Evolutionary conservation across 495 filamentous ascomycete genomes (phyloP), one percentile per base, ranked within the genome.

Genomic region (Neurospora sp.): DNA sequence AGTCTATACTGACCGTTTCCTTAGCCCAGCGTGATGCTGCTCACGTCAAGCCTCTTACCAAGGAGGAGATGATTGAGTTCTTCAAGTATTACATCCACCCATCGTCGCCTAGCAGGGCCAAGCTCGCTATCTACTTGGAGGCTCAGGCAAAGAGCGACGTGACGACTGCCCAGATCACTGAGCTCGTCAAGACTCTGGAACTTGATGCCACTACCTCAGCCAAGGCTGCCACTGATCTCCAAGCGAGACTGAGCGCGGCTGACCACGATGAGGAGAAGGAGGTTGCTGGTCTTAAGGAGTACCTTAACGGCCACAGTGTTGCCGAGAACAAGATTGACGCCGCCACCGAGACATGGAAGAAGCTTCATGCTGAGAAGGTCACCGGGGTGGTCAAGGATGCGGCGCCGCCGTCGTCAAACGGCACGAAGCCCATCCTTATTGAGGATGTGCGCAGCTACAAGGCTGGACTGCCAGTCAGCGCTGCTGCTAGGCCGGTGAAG

Each of bases 101-200:
- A 1, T 81, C 82, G 1, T 97, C 95, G 14, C 82, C 88, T 3
- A 84, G 81, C 0, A 89, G 96, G 37, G 90, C 93, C 23, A 98
- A 98, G 81, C 81, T 94, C 9, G 88, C 93, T 4, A 87, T 98
- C 42, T 92, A 98, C 75, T 84, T 98, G 75, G 87, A 90, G 46
- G 96, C 96, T 0, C 92, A 94, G 77, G 83, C 86, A 48, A 85
- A 86, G 44, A 81, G 82, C 66, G 78, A 81, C 35, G 76, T 85
- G 23, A 78, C 81, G 1, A 81, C 80, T 11, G 85, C 91, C 70
- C 85, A 90, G 79, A 89, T 89, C 44, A 75, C 84, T 16, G 82
- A 86, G 40, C 79, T 92, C 12, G 73, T 90, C 18, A 82, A 84
- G 37, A 78, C 77, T 3, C 69, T 82, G 69, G 74, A 75, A 1